Conservation (phyloP, 176 grass and related monocot species). For the Tillandsia fasciculata region DNA sequence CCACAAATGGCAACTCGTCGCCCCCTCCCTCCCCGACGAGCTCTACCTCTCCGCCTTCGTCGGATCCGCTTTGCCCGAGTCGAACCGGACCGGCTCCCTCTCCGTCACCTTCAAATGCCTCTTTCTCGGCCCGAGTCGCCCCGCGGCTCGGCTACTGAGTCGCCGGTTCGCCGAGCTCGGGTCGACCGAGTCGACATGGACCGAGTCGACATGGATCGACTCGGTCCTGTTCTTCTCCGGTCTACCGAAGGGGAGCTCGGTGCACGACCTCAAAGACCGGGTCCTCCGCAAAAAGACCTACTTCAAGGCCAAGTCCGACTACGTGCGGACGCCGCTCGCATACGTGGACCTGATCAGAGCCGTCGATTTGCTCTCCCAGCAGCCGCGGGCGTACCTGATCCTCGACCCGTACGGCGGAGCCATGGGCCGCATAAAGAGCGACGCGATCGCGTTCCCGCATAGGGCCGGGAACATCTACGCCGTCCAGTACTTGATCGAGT, state of each 20-base stretch:
- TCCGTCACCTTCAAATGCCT: slow-evolving; percentile 64
- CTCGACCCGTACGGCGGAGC: slow-evolving; percentile 71
- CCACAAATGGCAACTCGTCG: slow-evolving; percentile 45
- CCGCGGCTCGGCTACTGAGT: slow-evolving; percentile 23
- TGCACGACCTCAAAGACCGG: slow-evolving; percentile 32
- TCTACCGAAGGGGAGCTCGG: slow-evolving; percentile 30
- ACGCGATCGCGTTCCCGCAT: slow-evolving; percentile 49
- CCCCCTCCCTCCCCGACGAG: slow-evolving; percentile 61
- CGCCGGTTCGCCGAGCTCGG: slow-evolving; percentile 31
- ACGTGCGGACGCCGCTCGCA: slow-evolving; percentile 27
- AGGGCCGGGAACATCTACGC: slow-evolving; percentile 50
- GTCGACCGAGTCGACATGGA: slow-evolving; percentile 4
- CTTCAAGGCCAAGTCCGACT: slow-evolving; percentile 86
- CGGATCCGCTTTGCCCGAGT: slow-evolving; percentile 34
- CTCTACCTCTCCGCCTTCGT: slow-evolving; percentile 72
- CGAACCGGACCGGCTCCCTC: slow-evolving; percentile 9
- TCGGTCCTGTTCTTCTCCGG: slow-evolving; percentile 61
- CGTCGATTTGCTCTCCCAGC: slow-evolving; percentile 14
- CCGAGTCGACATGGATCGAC: slow-evolving; percentile 75
- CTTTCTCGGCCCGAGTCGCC: slow-evolving; percentile 35
- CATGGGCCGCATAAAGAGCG: slow-evolving; percentile 36
- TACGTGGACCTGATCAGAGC: not conserved
- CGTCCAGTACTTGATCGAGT: slow-evolving; percentile 50
- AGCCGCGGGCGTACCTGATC: slow-evolving; percentile 68
- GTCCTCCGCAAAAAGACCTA: slow-evolving; percentile 39